Percentiles rank a stretch among this genome's conserved stretches.
These are phyloP conservation scores for Adenanthera pavonina DNA, from an alignment of 306 rosid species.

Conservation along the genomic window DNA sequence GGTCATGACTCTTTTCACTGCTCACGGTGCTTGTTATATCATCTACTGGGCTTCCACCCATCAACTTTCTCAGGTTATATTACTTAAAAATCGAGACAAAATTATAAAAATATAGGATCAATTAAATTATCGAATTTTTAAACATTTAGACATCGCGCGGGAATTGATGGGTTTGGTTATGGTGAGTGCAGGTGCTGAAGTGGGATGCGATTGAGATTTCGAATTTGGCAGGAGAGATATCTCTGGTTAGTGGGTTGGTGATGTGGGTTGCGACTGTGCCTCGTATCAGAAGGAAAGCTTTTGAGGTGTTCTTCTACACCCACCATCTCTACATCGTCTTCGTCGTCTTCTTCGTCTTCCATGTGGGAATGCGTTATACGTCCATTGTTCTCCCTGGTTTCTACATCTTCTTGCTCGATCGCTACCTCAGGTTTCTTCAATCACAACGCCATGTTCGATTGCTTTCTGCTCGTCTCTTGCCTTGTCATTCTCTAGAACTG, in stretches of 20 bases:
- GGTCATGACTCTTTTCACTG: conserved; percentile 66
- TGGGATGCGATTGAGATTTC: conserved; percentile 62
- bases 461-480: conserved; percentile 63
- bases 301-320: conserved; percentile 78
- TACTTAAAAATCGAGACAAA: background rate
- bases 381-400: conserved; percentile 75
- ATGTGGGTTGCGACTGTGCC: conserved; percentile 74
- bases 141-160: no score
- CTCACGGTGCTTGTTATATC: conserved; percentile 63
- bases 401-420: conserved; percentile 80
- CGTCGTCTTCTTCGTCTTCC: conserved; percentile 72
- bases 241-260: conserved; percentile 61
- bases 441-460: conserved; percentile 53
- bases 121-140: no score
- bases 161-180: background rate
- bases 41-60: conserved; percentile 53
- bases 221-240: conserved; percentile 71
- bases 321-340: conserved; percentile 74
- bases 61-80: conserved; percentile 51
- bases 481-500: conserved; percentile 69
- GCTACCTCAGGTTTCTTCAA: conserved; percentile 70
- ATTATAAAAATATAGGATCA: no score
- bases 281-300: conserved; percentile 59
- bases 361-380: conserved; percentile 60
- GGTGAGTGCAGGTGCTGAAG: conserved; percentile 55